Conservation (phyloP, 2,329 filamentous ascomycete genomes). For the Nakataea oryzae region DNA sequence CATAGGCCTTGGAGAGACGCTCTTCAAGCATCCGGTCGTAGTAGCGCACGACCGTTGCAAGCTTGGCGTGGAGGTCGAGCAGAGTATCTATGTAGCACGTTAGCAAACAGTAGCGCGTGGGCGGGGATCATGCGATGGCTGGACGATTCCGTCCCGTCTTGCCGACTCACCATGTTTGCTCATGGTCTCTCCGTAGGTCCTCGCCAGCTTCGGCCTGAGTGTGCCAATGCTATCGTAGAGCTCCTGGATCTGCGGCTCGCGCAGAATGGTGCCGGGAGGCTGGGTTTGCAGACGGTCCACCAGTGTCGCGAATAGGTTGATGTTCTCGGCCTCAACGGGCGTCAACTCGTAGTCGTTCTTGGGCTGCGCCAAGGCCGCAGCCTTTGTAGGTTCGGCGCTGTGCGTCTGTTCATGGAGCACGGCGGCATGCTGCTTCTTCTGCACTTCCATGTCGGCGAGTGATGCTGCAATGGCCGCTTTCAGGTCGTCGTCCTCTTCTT, state of each 20-base stretch:
- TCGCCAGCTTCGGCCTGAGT: constrained; percentile 81
- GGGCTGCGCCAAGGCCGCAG: constrained; percentile 47
- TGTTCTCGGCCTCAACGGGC: constrained; percentile 90
- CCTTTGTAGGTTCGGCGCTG: constrained; percentile 33
- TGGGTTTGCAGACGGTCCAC: constrained; percentile 94
- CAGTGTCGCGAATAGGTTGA: constrained; percentile 87
- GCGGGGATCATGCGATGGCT: background rate
- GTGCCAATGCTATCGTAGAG: constrained; percentile 96
- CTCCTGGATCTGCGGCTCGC: constrained; percentile 96
- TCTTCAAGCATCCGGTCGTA: constrained; percentile 98
- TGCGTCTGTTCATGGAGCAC: constrained; percentile 71
- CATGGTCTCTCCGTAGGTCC: constrained; percentile 98
- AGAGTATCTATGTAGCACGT: constrained; percentile 59
- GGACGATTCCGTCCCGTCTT: background rate
- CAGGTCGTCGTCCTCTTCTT: constrained; percentile 82
- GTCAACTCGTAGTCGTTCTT: constrained; percentile 95
- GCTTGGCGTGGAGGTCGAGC: constrained; percentile 85
- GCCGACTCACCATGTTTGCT: constrained; percentile 78
- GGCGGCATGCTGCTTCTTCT: constrained; percentile 83
- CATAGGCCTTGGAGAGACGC: constrained; percentile 83
- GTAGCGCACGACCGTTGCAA: constrained; percentile 92
- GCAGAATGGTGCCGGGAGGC: constrained; percentile 87
- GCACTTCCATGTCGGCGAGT: constrained; percentile 92
- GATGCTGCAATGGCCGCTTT: constrained; percentile 94
- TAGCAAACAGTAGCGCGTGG: background rate